Evolutionary conservation across 2,329 filamentous ascomycete species (phyloP).

Genomic region (Berkeleyomyces rouxiae): DNA sequence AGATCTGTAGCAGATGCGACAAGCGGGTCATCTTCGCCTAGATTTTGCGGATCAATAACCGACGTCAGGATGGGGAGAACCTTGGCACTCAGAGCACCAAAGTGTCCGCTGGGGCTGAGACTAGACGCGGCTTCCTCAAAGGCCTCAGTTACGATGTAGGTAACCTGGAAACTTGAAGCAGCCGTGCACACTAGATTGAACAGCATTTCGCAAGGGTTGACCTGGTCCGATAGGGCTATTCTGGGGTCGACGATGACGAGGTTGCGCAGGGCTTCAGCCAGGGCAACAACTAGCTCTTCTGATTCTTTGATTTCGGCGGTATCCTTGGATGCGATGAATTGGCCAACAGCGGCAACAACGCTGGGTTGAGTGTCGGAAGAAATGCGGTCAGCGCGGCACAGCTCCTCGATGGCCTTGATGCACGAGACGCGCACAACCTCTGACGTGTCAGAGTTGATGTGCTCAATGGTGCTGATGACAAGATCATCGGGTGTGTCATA

Average conservation of each 20-base stretch:
- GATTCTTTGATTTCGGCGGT: conserved; percentile 70
- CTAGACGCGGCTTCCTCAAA: conserved; percentile 73
- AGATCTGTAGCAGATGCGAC: conserved; percentile 78
- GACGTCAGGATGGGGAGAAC: conserved; percentile 76
- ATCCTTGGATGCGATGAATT: conserved; percentile 68
- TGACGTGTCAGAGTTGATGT: conserved; percentile 57
- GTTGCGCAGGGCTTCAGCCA: conserved; percentile 72
- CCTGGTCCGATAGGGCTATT: conserved; percentile 54
- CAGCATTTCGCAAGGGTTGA: conserved; percentile 62
- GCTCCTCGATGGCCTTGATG: conserved; percentile 66
- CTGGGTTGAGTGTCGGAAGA: conserved; percentile 39
- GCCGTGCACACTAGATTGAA: conserved; percentile 82
- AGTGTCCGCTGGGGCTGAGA: conserved; percentile 52
- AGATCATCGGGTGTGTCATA: conserved; percentile 47
- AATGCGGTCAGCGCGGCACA: conserved; percentile 37
- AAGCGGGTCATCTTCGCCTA: conserved; percentile 72
- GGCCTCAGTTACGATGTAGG: conserved; percentile 70
- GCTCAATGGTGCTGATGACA: conserved; percentile 56
- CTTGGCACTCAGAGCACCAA: conserved; percentile 64
- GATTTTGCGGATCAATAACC: conserved; percentile 72
- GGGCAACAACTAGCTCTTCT: conserved; percentile 78
- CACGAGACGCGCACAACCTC: conserved; percentile 88
- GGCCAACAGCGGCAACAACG: conserved; percentile 45
- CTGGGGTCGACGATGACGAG: conserved; percentile 65
- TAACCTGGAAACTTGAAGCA: conserved; percentile 79